Percentiles rank a stretch among this genome's conserved stretches.
phyloP scores from a whole-genome alignment of 2,329 filamentous ascomycete genomes.

The Penicillium sp. region DNA sequence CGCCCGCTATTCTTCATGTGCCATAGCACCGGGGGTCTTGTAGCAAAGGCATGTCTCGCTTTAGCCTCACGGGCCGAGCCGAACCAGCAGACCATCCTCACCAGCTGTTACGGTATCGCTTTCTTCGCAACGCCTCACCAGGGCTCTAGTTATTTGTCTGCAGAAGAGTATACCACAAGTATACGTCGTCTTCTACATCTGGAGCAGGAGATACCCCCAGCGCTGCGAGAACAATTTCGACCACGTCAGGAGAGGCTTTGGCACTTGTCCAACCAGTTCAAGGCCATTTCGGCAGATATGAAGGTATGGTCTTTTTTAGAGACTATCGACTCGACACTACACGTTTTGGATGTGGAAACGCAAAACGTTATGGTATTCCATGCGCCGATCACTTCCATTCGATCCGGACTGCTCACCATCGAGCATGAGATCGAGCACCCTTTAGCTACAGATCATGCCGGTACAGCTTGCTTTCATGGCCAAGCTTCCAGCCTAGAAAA shows the following conservation, averaged over 20 bases:
- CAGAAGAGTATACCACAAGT: conserved; percentile 54
- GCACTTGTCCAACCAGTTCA: conserved; percentile 54
- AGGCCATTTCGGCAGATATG: conserved; percentile 56
- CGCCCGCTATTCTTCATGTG: conserved; percentile 61
- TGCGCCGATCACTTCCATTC: conserved; percentile 56
- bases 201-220: conserved; percentile 50
- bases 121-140: conserved; percentile 64
- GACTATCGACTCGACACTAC: conserved; percentile 59
- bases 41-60: conserved; percentile 57
- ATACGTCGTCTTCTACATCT: conserved; percentile 55
- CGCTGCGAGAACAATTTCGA: conserved; percentile 52
- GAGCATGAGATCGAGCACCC: conserved; percentile 35
- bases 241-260: conserved; percentile 52
- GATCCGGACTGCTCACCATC: conserved; percentile 32
- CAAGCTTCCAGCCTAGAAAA: conserved; percentile 27
- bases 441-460: conserved; percentile 32
- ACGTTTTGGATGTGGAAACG: conserved; percentile 37
- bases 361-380: conserved; percentile 55
- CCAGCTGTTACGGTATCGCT: conserved; percentile 59
- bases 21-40: conserved; percentile 61
- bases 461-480: conserved; percentile 31
- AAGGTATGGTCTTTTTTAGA: conserved; percentile 64
- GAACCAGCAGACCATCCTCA: conserved; percentile 42
- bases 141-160: conserved; percentile 62
- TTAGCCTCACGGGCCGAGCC: conserved; percentile 28